Evolutionary conservation across 148 eudicot species (phyloP), one percentile per base, ranked within the genome.

Genomic region (Persicaria maculosa): DNA sequence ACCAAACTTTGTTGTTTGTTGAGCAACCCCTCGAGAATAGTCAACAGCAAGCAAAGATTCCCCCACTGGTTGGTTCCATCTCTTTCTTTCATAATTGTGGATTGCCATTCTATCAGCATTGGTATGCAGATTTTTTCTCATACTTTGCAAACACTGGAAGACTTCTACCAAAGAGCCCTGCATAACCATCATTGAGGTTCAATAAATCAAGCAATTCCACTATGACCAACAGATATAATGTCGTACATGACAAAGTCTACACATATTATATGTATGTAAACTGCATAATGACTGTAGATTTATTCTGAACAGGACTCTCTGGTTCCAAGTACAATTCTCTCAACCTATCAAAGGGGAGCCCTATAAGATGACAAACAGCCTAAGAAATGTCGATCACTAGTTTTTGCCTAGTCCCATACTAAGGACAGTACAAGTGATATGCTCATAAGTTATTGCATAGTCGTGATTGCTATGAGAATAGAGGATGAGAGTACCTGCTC

Each of bases 141-240:
- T 88, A 50, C 75, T 83, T 78, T 84, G 80, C 78, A 95, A 88
- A 82, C 98, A 90, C 78, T 92, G 89, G 75, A 88, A 70, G 16
- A 95, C 88, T 36, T 72, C 81, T 83, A 79, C 80, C 90, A 95
- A 86, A 7, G 90, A 84, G 68, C 97, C 98, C 98, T 95, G 85
- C 74, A 79, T 46, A 57, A 80, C 61, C 61, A 47, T 71, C 72
- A 73, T 47, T 20, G 74, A 20, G 36, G 36, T 71, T 48, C 1
- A 71, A 4, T 70, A 70, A 0, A 71, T 17, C n/a, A 71, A 46
- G 46, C 25, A 45, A 46, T 19, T 15, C 25, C 36, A 46, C 19
- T 44, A 9, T 47, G 31, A 5, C 68, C 68, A 62, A 31, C 68
- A 62, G 11, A 62, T 17, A 15, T 36, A 65, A 17, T 43, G 19